phyloP scores from a whole-genome alignment of 176 grass and related monocot genomes.

The Calamus simplicifolius region DNA sequence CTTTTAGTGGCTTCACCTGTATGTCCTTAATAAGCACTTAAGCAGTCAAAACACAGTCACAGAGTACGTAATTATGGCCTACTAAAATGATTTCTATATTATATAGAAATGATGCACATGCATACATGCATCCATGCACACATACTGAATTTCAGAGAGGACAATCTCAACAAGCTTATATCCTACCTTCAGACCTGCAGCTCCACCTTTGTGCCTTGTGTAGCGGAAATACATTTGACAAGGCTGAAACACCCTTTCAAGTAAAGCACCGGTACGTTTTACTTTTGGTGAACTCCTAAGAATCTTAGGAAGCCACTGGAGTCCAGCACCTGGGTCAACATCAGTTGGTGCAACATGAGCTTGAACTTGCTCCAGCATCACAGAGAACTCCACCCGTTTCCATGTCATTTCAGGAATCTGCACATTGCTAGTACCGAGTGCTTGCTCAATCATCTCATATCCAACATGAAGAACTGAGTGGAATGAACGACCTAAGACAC shows the following conservation, averaged over 20 bases:
- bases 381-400: conserved; percentile 65
- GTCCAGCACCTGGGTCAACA: conserved; percentile 95
- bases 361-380: conserved; percentile 96
- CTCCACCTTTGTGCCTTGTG: conserved; percentile 92
- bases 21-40: conserved; percentile 2
- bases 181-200: conserved; percentile 85
- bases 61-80: not conserved
- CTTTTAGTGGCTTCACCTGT: conserved; percentile 96
- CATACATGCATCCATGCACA: too few relatives aligned
- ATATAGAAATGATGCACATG: conserved; percentile 11
- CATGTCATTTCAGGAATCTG: conserved; percentile 88
- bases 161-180: conserved; percentile 10
- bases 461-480: conserved; percentile 97
- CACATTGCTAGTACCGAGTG: conserved; percentile 60
- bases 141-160: too few relatives aligned
- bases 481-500: conserved; percentile 79
- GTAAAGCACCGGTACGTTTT: conserved; percentile 85
- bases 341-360: conserved; percentile 99
- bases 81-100: conserved; percentile 7
- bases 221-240: conserved; percentile 97
- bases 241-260: conserved; percentile 99
- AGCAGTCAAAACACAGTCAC: not conserved
- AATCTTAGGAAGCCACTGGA: conserved; percentile 92
- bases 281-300: conserved; percentile 69
- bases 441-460: conserved; percentile 92